Evolutionary conservation across 192 early-diverging fungal genomes (phyloP).

Genomic region (Dissophora globulifera): DNA sequence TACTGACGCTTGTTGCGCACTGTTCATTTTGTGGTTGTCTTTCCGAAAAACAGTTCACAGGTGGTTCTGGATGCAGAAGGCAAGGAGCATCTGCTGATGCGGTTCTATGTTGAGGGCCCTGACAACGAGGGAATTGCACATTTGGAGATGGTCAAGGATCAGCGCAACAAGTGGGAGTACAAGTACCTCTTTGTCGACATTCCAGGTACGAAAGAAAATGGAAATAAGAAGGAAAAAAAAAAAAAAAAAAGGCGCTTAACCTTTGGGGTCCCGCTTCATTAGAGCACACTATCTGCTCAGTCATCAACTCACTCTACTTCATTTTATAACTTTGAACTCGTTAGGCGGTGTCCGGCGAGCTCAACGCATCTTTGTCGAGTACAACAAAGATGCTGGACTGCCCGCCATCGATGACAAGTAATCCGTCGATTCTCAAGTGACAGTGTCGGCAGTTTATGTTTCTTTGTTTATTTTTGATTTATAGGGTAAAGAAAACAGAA

Average conservation of each 20-base stretch:
- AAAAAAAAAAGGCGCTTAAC: no score
- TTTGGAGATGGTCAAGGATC: constrained; percentile 65
- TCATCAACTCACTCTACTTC: no score
- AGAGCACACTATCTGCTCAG: no score
- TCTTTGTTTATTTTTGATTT: not conserved
- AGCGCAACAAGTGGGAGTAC: constrained; percentile 60
- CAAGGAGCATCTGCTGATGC: constrained; percentile 62
- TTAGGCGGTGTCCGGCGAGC: constrained; percentile 56
- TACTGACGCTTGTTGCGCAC: no score
- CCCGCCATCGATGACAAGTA: constrained; percentile 39
- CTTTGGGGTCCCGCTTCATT: no score
- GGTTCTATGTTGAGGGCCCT: constrained; percentile 65
- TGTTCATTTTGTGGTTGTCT: no score
- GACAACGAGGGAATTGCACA: constrained; percentile 58
- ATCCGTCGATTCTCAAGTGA: no score
- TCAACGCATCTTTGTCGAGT: constrained; percentile 55
- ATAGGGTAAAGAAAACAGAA: not conserved
- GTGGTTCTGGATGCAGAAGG: constrained; percentile 57
- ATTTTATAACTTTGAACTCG: not conserved
- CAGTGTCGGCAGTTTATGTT: no score
- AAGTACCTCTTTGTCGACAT: constrained; percentile 64
- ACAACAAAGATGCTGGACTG: constrained; percentile 52
- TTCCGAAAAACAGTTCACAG: constrained; percentile 58
- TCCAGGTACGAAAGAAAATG: constrained; percentile 48
- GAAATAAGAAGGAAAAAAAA: no score